Evolutionary conservation across 106 monocot species (phyloP), one percentile per base, ranked within the genome.

Genomic region (Narthecium ossifragum): DNA sequence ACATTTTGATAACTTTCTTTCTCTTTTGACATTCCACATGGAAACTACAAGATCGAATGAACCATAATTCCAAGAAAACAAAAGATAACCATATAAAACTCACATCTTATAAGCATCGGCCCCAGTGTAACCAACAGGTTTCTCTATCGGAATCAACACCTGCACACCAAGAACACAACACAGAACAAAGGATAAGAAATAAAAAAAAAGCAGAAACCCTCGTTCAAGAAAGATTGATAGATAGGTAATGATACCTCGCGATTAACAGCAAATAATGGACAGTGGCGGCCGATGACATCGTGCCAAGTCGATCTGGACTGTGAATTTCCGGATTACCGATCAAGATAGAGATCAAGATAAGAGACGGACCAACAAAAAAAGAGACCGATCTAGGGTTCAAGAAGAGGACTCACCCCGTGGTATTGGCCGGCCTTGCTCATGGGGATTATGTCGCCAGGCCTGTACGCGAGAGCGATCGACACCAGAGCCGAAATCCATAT

Each of bases 81-180:
- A n/a, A n/a, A n/a, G n/a, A n/a, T n/a, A n/a, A 8, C 6, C n/a
- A 57, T 17, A 43, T 0, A 2, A 11, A 68, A 29, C 78, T 76
- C 60, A 98, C 96, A 98, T 62, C 43, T 98, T 98, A 67, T 98
- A 98, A 25, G 96, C 79, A 85, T 98, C 96, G 1, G 96, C 86
- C 10, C 96, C 96, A 49, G 96, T 98, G 59, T 62, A 98, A 6
- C 90, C 90, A 56, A 70, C 66, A 33, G 96, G 96, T 41, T 84
- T 86, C 17, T 61, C 65, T 15, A 98, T 67, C 26, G 96, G 96
- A 51, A 98, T 81, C 81, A 98, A 59, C 24, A 79, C 87, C 96
- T 98, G 58, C 38, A 47, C 4, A 54, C 23, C 26, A 46, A 18
- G 28, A 47, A 30, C n/a, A 46, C 14, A n/a, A 22, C 17, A 1